Percentiles rank a stretch among this genome's conserved stretches.
These are phyloP conservation scores for Fusarium sp. DNA, from an alignment of 2,329 filamentous ascomycete genomes.

Conservation along the genomic window DNA sequence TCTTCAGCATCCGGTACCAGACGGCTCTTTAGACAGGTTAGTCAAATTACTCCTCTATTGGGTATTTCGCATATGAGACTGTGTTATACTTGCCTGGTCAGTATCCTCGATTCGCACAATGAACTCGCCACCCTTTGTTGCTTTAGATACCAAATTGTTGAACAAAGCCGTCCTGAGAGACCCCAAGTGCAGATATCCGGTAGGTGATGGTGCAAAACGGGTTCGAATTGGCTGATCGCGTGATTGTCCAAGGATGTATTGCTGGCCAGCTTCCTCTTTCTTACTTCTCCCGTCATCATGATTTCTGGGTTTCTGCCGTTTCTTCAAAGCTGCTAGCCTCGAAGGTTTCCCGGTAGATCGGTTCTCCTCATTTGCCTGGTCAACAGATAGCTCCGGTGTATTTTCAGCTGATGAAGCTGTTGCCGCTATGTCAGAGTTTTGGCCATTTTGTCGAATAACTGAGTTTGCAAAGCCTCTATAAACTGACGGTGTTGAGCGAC, in stretches of 20 bases:
- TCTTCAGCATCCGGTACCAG: slow-evolving; percentile 84
- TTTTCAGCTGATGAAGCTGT: slow-evolving; percentile 3
- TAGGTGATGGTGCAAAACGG: slow-evolving; percentile 95
- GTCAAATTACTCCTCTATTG: not conserved
- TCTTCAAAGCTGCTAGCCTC: slow-evolving; percentile 46
- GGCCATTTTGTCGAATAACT: slow-evolving; percentile 16
- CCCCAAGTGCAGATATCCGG: slow-evolving; percentile 91
- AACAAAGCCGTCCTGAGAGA: slow-evolving; percentile 94
- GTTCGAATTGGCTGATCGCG: slow-evolving; percentile 69
- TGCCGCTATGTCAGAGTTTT: slow-evolving; percentile 8
- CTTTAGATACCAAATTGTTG: slow-evolving; percentile 91
- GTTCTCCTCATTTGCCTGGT: not conserved
- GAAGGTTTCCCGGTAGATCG: slow-evolving; percentile 25
- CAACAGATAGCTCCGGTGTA: not conserved
- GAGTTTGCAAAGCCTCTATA: slow-evolving; percentile 36
- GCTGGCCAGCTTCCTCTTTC: slow-evolving; percentile 26
- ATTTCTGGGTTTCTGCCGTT: slow-evolving; percentile 13
- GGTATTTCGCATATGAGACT: not conserved
- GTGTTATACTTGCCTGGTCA: slow-evolving; percentile 74
- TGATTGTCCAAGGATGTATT: slow-evolving; percentile 57
- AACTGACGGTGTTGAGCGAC: slow-evolving; percentile 4
- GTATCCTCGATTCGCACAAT: slow-evolving; percentile 94
- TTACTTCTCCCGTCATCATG: slow-evolving; percentile 2
- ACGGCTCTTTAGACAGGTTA: slow-evolving; percentile 71
- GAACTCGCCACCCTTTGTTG: slow-evolving; percentile 86